These are phyloP conservation scores for Astrothelium macrocarpum DNA, from an alignment of 495 filamentous ascomycete genomes.

Conservation along the genomic window DNA sequence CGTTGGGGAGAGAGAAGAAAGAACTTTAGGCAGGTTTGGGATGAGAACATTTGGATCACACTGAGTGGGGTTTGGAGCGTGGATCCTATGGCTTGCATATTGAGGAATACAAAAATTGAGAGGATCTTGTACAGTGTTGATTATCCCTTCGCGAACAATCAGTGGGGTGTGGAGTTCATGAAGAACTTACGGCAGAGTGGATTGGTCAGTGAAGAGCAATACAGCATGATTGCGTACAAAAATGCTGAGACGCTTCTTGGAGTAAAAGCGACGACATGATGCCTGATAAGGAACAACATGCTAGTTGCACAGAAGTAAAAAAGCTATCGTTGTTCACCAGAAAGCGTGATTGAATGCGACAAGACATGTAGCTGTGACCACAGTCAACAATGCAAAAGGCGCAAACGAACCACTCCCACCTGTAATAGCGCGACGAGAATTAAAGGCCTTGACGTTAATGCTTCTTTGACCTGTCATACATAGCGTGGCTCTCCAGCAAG, in stretches of 20 bases:
- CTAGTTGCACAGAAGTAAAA: too few relatives aligned
- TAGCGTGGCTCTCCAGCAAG: too few relatives aligned
- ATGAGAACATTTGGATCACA: slow-evolving; percentile 36
- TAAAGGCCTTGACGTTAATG: too few relatives aligned
- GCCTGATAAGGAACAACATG: too few relatives aligned
- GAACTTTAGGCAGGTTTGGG: slow-evolving; percentile 34
- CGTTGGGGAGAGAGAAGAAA: slow-evolving; percentile 25
- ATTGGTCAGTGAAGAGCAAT: slow-evolving; percentile 40
- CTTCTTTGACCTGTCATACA: too few relatives aligned
- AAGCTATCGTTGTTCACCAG: too few relatives aligned
- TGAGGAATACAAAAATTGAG: slow-evolving; percentile 42
- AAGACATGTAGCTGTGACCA: too few relatives aligned
- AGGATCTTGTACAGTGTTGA: slow-evolving; percentile 50
- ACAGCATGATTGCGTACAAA: slow-evolving; percentile 43
- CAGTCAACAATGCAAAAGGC: too few relatives aligned
- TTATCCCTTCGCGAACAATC: slow-evolving; percentile 46
- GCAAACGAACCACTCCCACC: too few relatives aligned
- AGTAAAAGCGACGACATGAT: slow-evolving; percentile 24
- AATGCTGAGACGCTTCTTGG: slow-evolving; percentile 48
- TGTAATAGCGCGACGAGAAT: too few relatives aligned
- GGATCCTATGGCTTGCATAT: slow-evolving; percentile 28
- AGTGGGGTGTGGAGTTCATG: slow-evolving; percentile 38
- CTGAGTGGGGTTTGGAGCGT: slow-evolving; percentile 33
- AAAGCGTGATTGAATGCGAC: too few relatives aligned
- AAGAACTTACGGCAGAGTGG: slow-evolving; percentile 43